These are phyloP conservation scores for Rhypophila decipiens DNA, from an alignment of 495 filamentous ascomycete species.

Conservation along the genomic window DNA sequence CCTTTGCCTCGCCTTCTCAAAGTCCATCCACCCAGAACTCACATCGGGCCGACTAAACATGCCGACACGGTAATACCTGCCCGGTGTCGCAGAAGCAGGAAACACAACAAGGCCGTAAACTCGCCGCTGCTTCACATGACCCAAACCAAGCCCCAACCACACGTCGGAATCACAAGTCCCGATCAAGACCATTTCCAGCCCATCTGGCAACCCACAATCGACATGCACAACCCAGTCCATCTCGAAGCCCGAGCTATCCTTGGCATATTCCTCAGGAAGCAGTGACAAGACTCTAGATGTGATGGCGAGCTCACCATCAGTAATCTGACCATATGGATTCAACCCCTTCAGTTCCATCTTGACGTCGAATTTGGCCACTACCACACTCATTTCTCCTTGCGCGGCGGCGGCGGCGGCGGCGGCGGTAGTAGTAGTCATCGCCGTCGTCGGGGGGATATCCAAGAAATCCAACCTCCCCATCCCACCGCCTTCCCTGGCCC, in stretches of 20 bases:
- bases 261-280: background rate
- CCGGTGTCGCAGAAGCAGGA: background rate
- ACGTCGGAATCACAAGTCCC: background rate
- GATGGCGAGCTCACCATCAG: background rate
- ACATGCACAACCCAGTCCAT: background rate
- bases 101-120: background rate
- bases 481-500: background rate
- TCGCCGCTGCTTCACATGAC: background rate
- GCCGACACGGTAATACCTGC: background rate
- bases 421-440: no score
- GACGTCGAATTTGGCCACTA: background rate
- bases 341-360: background rate
- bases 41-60: background rate
- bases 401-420: no score
- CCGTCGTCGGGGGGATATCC: background rate
- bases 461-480: background rate
- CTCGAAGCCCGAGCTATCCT: background rate
- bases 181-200: background rate
- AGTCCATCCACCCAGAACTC: background rate
- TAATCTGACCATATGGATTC: background rate
- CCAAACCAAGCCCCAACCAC: background rate
- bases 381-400: background rate
- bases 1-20: background rate
- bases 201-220: background rate
- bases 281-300: background rate